These are phyloP conservation scores for Fusarium sp. DNA, from an alignment of 2,329 filamentous ascomycete genomes.

Conservation along the genomic window DNA sequence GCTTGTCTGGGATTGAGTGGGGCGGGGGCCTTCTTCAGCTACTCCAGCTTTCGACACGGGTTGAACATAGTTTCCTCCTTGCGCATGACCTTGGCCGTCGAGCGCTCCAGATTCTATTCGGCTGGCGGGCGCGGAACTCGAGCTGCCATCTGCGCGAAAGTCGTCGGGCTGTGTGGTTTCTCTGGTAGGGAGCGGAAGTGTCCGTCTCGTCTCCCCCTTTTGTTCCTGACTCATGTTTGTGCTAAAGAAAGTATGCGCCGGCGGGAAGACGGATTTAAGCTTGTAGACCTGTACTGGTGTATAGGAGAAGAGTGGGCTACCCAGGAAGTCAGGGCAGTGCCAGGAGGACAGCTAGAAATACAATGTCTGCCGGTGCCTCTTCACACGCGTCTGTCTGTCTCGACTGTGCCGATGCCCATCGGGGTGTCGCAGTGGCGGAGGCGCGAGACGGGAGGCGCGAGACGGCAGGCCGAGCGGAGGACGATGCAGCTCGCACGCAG, in stretches of 20 bases:
- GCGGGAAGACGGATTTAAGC: conserved; percentile 33
- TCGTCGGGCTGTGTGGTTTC: conserved; percentile 13
- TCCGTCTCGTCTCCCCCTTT: conserved; percentile 12
- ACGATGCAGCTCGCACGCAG: background rate
- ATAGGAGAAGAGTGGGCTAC: background rate
- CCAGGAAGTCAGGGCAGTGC: background rate
- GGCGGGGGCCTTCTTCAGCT: background rate
- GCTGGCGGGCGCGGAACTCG: background rate
- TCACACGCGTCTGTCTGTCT: background rate
- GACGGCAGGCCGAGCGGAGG: background rate
- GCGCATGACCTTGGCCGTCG: background rate
- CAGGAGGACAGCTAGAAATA: background rate
- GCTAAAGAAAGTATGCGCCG: conserved; percentile 14
- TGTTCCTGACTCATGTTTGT: conserved; percentile 21
- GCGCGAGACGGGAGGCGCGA: background rate
- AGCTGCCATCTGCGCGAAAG: background rate
- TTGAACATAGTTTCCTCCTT: background rate
- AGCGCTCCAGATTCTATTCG: background rate
- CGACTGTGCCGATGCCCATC: background rate
- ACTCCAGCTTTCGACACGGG: background rate
- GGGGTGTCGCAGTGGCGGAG: background rate
- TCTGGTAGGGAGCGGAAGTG: conserved; percentile 13
- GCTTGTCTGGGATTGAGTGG: background rate
- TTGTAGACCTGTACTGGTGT: background rate
- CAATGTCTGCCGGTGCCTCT: background rate